These are phyloP conservation scores for Protostelium mycophagum DNA, from an alignment of 78 protist genomes.

Conservation along the genomic window DNA sequence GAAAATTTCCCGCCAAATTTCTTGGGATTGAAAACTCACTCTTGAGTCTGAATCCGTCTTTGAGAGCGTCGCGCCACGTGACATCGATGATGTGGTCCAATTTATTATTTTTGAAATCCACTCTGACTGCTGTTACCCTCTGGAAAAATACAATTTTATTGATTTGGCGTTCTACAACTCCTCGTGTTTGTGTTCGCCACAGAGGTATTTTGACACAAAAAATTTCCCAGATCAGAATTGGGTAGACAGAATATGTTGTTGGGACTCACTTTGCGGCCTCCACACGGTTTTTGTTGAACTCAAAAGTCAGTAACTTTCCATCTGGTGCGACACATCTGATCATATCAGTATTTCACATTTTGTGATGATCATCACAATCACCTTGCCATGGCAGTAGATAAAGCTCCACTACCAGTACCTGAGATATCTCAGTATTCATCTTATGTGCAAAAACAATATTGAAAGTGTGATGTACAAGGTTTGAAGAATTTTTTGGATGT, in stretches of 20 bases:
- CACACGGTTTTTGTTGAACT: conserved; percentile 79
- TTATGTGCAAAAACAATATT: too few species aligned
- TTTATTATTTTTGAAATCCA: conserved; percentile 36
- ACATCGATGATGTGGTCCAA: conserved; percentile 32
- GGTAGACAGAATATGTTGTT: neutral
- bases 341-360: neutral
- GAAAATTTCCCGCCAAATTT: too few species aligned
- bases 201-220: too few species aligned
- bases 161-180: too few species aligned
- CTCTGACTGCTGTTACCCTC: too few species aligned
- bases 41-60: conserved; percentile 22
- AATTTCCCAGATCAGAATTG: neutral
- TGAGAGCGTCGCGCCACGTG: conserved; percentile 48
- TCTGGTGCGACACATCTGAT: conserved; percentile 56
- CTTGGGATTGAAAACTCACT: neutral
- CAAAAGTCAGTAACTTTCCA: conserved; percentile 82
- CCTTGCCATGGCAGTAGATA: conserved; percentile 68
- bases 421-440: too few species aligned
- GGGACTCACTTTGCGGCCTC: conserved; percentile 3
- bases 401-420: conserved; percentile 87
- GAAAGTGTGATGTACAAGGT: too few species aligned
- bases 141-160: too few species aligned
- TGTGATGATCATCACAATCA: too few species aligned
- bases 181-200: too few species aligned
- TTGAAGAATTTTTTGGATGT: too few species aligned